Evolutionary conservation across 2,329 filamentous ascomycete genomes (phyloP), one percentile per base, ranked within the genome.

Genomic region (Ascocoryne sarcoides): DNA sequence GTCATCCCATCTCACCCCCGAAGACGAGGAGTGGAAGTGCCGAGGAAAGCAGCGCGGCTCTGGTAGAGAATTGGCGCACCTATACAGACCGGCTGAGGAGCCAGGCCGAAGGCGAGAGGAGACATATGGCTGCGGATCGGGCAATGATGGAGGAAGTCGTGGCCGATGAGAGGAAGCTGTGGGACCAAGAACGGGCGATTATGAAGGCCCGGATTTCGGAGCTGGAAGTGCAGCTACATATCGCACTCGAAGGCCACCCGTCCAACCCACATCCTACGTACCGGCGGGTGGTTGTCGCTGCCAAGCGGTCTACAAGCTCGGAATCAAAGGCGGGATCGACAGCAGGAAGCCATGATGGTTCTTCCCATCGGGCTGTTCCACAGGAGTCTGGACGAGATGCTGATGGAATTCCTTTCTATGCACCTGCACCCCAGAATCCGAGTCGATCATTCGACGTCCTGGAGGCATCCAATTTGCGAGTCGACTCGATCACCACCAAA

Each of bases 341-440:
- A 0, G 23, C 39, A 18, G 42, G 50, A n/a, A 56, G 51, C 39
- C 20, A 45, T 8, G 46, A 50, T 18, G 34, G 42, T 14, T 36
- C 36, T 10, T 19, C 23, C 17, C 14, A 35, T 26, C 23, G 39
- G 19, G 28, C 33, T 31, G 46, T 59, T 8, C 53, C 55, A 20
- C 58, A 61, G 44, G 58, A 61, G 41, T 58, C 58, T 8, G 58
- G 58, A 15, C 46, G 58, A 29, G 52, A 60, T 44, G 48, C 50
- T 20, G 57, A 61, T 43, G 58, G 58, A 9, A 52, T 38, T 4
- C 56, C 55, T 9, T 61, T 59, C 36, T 61, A 60, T 36, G 58
- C 57, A 12, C 58, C 57, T 10, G 55, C 55, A n/a, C 51, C 57
- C 14, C 40, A 43, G 36, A 56, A 59, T 33, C 57, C 57, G 14